Evolutionary conservation across 768 basidiomycete species (phyloP).

Genomic region (Symmetrospora coprosmae): DNA sequence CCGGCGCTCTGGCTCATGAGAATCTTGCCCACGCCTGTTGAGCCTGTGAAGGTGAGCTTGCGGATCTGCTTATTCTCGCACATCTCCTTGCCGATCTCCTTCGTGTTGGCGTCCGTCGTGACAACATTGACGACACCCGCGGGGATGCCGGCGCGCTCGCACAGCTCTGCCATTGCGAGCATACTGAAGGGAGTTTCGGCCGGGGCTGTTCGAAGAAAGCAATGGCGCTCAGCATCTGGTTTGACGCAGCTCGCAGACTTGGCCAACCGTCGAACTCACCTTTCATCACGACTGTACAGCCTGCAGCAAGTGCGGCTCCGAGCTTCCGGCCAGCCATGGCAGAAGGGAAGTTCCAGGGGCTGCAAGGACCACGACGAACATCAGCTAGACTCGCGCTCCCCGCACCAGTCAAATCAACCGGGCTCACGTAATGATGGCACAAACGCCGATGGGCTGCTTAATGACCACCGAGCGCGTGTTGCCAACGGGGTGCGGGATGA

Average conservation of each 20-base stretch:
- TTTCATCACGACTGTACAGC: conserved; percentile 66
- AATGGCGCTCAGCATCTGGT: background rate
- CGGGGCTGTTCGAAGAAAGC: conserved; percentile 59
- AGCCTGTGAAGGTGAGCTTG: conserved; percentile 54
- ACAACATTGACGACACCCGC: conserved; percentile 90
- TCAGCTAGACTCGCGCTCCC: background rate
- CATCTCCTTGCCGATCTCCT: conserved; percentile 82
- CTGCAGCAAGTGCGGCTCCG: conserved; percentile 76
- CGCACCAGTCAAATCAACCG: too few species aligned
- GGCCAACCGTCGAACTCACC: background rate
- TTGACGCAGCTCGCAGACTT: background rate
- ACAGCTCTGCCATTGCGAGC: conserved; percentile 82
- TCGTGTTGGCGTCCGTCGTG: conserved; percentile 68
- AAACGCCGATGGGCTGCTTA: conserved; percentile 60
- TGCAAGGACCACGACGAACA: background rate
- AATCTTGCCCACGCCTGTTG: conserved; percentile 38
- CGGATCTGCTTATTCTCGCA: conserved; percentile 72
- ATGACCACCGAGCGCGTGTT: conserved; percentile 70
- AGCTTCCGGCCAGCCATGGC: conserved; percentile 63
- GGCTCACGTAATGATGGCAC: conserved; percentile 35
- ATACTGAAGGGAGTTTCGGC: conserved; percentile 88
- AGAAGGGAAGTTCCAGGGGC: conserved; percentile 58
- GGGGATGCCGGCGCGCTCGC: conserved; percentile 77
- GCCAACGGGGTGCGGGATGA: conserved; percentile 60
- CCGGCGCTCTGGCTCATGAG: conserved; percentile 36